Evolutionary conservation across 208 protist genomes (phyloP), one percentile per base, ranked within the genome.

Genomic region (Leishmania turanica): DNA sequence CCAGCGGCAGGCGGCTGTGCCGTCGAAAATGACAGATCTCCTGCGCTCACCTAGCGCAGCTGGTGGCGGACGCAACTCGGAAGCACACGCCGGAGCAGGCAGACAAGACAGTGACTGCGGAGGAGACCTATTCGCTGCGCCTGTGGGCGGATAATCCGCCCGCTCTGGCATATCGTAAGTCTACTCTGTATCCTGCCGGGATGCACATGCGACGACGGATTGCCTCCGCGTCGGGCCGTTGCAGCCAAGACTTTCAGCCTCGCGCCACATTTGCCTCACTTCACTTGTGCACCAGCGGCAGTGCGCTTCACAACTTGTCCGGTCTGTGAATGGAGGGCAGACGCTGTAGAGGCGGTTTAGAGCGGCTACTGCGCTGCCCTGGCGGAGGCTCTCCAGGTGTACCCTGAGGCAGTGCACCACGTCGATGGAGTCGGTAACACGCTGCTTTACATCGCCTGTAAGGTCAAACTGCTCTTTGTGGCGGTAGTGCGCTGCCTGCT

Each of bases 361-460:
- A 17, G 62, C 31, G 53, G 73, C 47, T 37, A 73, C 62, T 54
- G 72, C 13, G 64, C 40, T 27, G 49, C 79, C 17, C 65, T 75
- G 3, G 37, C 64, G 9, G 53, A 47, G 19, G 8, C 64, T 11
- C 37, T 74, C 3, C 64, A 58, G 49, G 40, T 15, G 56, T 78
- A 74, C 53, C 81, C 71, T 1, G 73, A 71, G 19, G 51, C 73
- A 13, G 75, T 84, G 45, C 60, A 72, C 42, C 51, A 66, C 45
- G 47, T 74, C 15, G 81, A 87, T 40, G 79, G 77, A 34, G 31
- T 54, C 11, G 84, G 83, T 37, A 82, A 88, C 70, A 88, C 85
- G n/a, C 65, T 84, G 47, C 79, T 89, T 34, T 83, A 88, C 75
- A n/a, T 82, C 51, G 72, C 65, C 62, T 89, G 88, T 34, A 47